Evolutionary conservation across 1,284 basidiomycete genomes (phyloP).

Genomic region (Trichosporon sp.): DNA sequence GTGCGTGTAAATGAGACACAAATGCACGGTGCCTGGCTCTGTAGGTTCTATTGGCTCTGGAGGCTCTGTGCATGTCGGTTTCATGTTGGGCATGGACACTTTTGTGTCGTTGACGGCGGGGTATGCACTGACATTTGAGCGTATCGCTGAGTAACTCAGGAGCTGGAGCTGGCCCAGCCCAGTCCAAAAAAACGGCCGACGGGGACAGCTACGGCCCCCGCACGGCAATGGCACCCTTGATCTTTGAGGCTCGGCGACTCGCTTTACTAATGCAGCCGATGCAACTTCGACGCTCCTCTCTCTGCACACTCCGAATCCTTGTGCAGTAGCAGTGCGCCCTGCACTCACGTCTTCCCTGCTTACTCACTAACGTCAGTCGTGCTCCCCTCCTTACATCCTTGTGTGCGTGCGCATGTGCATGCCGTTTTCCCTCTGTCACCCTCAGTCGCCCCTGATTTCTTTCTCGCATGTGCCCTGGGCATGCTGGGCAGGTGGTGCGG

Average conservation of each 20-base stretch:
- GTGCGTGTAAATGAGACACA: no score
- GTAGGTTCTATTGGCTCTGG: no score
- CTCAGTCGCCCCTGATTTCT: background rate
- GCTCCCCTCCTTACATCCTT: background rate
- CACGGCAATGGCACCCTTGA: no score
- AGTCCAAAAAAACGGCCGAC: no score
- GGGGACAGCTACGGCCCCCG: no score
- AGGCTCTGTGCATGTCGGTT: background rate
- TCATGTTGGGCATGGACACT: background rate
- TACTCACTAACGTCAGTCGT: background rate
- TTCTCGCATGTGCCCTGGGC: background rate
- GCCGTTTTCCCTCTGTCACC: no score
- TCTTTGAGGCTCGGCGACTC: no score
- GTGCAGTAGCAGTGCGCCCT: no score
- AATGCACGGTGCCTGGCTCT: background rate
- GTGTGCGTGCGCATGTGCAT: background rate
- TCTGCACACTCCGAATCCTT: no score
- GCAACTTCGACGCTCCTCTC: no score
- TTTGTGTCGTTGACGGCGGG: background rate
- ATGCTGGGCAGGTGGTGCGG: background rate
- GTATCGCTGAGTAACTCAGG: background rate
- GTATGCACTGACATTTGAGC: background rate
- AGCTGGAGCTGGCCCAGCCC: no score
- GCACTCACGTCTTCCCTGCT: background rate
- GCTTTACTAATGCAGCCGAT: no score